Evolutionary conservation across 106 monocot genomes (phyloP), one percentile per base, ranked within the genome.

Genomic region (Dactylorhiza incarnata): DNA sequence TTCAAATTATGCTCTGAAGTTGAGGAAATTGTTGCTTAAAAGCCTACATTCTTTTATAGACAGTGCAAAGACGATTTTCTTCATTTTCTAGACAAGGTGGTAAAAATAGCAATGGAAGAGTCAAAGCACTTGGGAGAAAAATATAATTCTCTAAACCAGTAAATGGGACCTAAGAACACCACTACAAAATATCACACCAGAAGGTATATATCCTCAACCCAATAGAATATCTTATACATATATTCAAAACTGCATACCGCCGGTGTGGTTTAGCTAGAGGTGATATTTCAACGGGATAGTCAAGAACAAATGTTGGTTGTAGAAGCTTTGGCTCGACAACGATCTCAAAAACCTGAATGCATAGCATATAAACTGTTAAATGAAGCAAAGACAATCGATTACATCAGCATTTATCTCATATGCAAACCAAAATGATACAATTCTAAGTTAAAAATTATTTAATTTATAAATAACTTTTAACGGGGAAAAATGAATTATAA

Each of bases 251-350:
- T n/a, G 16, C 9, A 68, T 90, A 95, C 94, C 89, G 82, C 74
- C 89, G 50, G 59, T 95, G 92, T 75, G 87, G 90, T 78, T 95
- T 92, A 12, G 92, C 92, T 71, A 95, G 70, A 43, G 92, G 92
- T 45, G 95, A 95, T 79, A 95, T 86, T 73, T 95, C 92, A 63
- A 92, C 74, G 19, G 95, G 92, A 80, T 95, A 95, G 71, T 95
- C 95, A 12, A 94, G 85, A 84, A 97, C 96, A 89, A 97, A 97
- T 74, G 96, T 97, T 71, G 96, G 96, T 76, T 97, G 96, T 54
- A 91, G 52, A 79, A 97, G 91, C 48, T 76, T 94, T 56, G 96
- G 89, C 79, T 94, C 93, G 62, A 97, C 96, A 82, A 93, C 10
- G 47, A 73, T 80, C 76, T 97, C 96, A 82, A 97, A 97, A 76